Evolutionary conservation across 1,139 yeast species (phyloP), one percentile per base, ranked within the genome.

Genomic region (Wickerhamomyces sp.): DNA sequence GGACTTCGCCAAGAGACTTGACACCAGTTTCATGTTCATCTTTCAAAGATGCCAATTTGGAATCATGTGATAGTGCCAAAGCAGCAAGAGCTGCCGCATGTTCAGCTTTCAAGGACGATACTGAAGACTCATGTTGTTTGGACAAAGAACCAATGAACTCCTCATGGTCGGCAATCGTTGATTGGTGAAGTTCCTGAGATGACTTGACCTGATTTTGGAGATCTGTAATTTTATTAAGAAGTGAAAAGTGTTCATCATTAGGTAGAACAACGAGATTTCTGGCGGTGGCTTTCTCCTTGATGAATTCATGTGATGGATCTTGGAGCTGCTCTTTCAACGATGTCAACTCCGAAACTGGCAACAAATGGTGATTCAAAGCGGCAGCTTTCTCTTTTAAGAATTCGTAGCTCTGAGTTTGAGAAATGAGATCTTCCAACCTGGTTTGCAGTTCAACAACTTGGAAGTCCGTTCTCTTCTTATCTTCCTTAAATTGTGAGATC

Each of bases 121-220:
- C 21, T 4, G 21, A 7, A 4, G 5, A 7, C 10, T 12, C 17
- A 14, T 26, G 28, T 7, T 17, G 21, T 5, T 13, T 17, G 5
- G 7, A 17, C 11, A 26, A 14, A 4, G 16, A 6, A 12, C 16
- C 10, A 9, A 26, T 11, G 6, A 7, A 8, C 8, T 8, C 5
- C 3, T 64, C 64, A 13, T 53, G 36, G 15, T 41, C 46, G 2
- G 41, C 31, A 1, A 74, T 71, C 35, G 59, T 16, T 7, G 19
- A 58, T 6, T 52, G 53, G 10, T 43, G 47, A 16, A 73, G 46
- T 35, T 62, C 62, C 8, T 64, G 25, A 42, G 44, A 29, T 2
- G 54, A 54, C 31, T 24, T 54, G 44, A 12, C 56, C 43, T 29
- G 66, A 51, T 13, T 53, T 55, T 7, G 46, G 39, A 23, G 49